Percentiles rank a stretch among this genome's conserved stretches.
phyloP scores from a whole-genome alignment of 2,329 filamentous ascomycete genomes.

The Penicillium capsulatum region DNA sequence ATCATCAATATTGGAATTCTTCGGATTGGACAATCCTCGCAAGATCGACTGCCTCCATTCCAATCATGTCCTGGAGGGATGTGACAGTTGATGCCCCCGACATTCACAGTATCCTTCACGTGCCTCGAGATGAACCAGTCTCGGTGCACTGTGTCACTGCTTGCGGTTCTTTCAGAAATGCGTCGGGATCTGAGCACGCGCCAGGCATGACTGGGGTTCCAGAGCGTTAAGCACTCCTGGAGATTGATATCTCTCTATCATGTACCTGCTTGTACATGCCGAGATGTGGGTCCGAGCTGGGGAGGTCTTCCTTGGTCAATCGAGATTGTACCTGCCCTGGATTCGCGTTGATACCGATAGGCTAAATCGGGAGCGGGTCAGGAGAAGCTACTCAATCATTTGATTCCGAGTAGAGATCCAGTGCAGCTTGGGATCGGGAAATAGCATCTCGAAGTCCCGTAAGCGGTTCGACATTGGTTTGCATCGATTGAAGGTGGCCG shows the following conservation, averaged over 20 bases:
- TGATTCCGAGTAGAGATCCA: conserved; percentile 29
- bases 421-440: conserved; percentile 34
- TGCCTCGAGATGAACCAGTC: background rate
- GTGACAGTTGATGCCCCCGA: conserved; percentile 1
- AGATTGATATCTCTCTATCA: no score
- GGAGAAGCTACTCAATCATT: conserved; percentile 29
- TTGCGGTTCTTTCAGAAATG: conserved; percentile 4
- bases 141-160: conserved; percentile 1
- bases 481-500: conserved; percentile 44
- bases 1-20: conserved; percentile 3
- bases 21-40: conserved; percentile 1
- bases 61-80: background rate
- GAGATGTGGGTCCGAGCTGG: no score
- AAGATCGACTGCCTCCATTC: conserved; percentile 1
- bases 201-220: conserved; percentile 1
- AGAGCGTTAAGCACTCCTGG: no score
- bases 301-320: no score
- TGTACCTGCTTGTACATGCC: no score
- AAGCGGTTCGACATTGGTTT: conserved; percentile 39
- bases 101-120: background rate
- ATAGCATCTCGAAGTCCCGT: conserved; percentile 37
- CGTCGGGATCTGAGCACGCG: conserved; percentile 9
- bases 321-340: no score
- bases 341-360: no score
- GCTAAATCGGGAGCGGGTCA: no score